These are phyloP conservation scores for Schizophyllum amplum DNA, from an alignment of 1,284 basidiomycete genomes.

Conservation along the genomic window DNA sequence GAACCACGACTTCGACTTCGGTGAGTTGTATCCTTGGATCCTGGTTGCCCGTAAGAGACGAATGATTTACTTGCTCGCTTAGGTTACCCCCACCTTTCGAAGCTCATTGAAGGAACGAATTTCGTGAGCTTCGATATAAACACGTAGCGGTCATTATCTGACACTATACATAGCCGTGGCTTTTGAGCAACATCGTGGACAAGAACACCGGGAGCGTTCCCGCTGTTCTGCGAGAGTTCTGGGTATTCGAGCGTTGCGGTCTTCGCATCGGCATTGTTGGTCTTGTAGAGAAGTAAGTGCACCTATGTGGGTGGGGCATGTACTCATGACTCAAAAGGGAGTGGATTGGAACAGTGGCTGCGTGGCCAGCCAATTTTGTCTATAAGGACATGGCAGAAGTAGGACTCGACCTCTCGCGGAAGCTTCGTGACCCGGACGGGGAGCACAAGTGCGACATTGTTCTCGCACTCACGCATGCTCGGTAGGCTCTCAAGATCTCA, in stretches of 20 bases:
- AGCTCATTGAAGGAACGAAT: constrained; percentile 59
- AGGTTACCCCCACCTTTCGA: constrained; percentile 78
- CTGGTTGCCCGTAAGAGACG: constrained; percentile 2
- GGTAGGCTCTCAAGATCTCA: constrained; percentile 33
- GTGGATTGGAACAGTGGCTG: constrained; percentile 82
- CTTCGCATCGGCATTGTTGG: constrained; percentile 74
- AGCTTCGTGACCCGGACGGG: constrained; percentile 65
- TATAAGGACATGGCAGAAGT: constrained; percentile 65
- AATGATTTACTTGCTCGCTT: constrained; percentile 1
- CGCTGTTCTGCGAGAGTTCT: constrained; percentile 47
- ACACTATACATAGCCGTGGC: constrained; percentile 47
- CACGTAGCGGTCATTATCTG: constrained; percentile 10
- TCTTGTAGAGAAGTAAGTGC: constrained; percentile 68
- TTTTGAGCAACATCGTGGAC: constrained; percentile 72
- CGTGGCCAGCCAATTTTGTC: constrained; percentile 70
- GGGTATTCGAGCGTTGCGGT: constrained; percentile 58
- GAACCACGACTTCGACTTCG: constrained; percentile 83
- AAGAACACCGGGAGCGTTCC: constrained; percentile 50
- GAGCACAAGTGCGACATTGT: constrained; percentile 69
- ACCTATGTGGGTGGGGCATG: constrained; percentile 27
- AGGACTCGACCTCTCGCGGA: constrained; percentile 56
- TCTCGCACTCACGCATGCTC: constrained; percentile 76
- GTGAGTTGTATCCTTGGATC: constrained; percentile 21
- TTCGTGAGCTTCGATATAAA: constrained; percentile 48
- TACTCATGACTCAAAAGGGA: constrained; percentile 34